Conservation (phyloP, 164 flowering plant genomes). For the Stephania yunnanensis region DNA sequence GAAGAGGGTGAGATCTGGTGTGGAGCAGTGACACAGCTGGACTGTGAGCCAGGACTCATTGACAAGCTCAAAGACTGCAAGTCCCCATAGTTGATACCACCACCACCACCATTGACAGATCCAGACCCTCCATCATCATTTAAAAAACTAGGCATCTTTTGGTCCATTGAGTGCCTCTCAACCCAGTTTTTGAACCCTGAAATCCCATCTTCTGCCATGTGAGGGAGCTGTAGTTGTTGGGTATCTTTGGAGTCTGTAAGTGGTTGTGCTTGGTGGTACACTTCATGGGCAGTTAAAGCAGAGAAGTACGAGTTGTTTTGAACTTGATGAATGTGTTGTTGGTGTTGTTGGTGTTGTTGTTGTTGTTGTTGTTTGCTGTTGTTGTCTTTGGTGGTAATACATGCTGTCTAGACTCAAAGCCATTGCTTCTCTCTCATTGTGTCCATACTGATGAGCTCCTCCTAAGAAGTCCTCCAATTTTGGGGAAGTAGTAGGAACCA, state of each 20-base stretch:
- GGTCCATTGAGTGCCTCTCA: slow-evolving; percentile 30
- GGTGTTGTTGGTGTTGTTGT: slow-evolving; percentile 27
- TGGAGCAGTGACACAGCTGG: slow-evolving; percentile 55
- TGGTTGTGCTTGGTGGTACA: slow-evolving; percentile 34
- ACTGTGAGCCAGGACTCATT: slow-evolving; percentile 85
- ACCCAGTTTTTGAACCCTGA: slow-evolving; percentile 47
- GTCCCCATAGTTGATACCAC: slow-evolving; percentile 46
- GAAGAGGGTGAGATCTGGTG: slow-evolving; percentile 37
- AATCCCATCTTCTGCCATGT: slow-evolving; percentile 26
- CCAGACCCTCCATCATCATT: slow-evolving; percentile 31
- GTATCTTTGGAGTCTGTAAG: slow-evolving; percentile 24
- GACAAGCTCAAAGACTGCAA: slow-evolving; percentile 72
- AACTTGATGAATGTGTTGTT: slow-evolving; percentile 21
- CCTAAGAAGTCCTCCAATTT: slow-evolving; percentile 90
- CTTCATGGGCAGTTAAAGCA: slow-evolving; percentile 26
- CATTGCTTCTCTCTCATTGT: slow-evolving; percentile 49
- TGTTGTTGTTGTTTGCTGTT: slow-evolving; percentile 24
- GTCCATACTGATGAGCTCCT: slow-evolving; percentile 39
- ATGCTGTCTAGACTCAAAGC: slow-evolving; percentile 70
- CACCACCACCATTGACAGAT: slow-evolving; percentile 15
- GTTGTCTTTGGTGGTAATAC: slow-evolving; percentile 48
- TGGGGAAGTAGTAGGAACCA: slow-evolving; percentile 54
- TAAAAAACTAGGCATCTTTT: slow-evolving; percentile 23
- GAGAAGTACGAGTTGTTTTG: slow-evolving; percentile 36
- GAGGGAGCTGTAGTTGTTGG: slow-evolving; percentile 30